Conservation (phyloP, 208 protist species). For the Crithidia bombi region DNA sequence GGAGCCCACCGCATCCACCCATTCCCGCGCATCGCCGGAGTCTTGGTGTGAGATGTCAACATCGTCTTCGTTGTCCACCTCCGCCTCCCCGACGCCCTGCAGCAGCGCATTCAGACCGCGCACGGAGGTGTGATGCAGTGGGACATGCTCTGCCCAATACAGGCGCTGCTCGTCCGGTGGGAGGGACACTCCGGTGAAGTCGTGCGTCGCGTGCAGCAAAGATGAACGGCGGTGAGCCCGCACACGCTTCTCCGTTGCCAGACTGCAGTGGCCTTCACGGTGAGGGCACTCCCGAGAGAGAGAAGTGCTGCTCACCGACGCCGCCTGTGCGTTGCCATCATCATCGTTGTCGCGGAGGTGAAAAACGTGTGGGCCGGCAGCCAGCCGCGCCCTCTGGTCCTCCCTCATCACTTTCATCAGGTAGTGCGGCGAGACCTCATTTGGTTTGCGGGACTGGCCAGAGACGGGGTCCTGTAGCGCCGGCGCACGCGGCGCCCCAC, state of each 20-base stretch:
- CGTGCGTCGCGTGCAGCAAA: slow-evolving; percentile 9
- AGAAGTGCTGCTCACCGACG: too few species aligned
- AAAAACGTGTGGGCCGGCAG: background rate
- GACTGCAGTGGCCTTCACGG: background rate
- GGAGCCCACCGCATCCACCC: too few species aligned
- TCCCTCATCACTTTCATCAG: background rate
- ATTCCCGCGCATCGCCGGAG: background rate
- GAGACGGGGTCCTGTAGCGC: slow-evolving; percentile 29
- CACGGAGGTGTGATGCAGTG: slow-evolving; percentile 15
- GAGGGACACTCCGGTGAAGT: slow-evolving; percentile 3
- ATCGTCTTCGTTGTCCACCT: slow-evolving; percentile 1
- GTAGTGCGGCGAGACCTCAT: slow-evolving; percentile 28
- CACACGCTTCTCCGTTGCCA: background rate
- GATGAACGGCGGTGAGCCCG: slow-evolving; percentile 6
- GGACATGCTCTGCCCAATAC: slow-evolving; percentile 32
- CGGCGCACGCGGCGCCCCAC: background rate
- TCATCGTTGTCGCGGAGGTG: background rate
- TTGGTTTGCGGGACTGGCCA: slow-evolving; percentile 25
- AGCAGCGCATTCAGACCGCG: slow-evolving; percentile 29
- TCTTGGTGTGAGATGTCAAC: background rate
- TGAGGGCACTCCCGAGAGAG: background rate
- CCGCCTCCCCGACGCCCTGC: slow-evolving; percentile 27
- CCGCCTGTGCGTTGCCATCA: too few species aligned
- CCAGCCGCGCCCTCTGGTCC: background rate
- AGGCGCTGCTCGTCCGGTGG: slow-evolving; percentile 6